A percentile compares a stretch with the other conserved stretches of the same genome.
phyloP scores from a whole-genome alignment of 805 yeast genomes.

The Metschnikowia orientalis region DNA sequence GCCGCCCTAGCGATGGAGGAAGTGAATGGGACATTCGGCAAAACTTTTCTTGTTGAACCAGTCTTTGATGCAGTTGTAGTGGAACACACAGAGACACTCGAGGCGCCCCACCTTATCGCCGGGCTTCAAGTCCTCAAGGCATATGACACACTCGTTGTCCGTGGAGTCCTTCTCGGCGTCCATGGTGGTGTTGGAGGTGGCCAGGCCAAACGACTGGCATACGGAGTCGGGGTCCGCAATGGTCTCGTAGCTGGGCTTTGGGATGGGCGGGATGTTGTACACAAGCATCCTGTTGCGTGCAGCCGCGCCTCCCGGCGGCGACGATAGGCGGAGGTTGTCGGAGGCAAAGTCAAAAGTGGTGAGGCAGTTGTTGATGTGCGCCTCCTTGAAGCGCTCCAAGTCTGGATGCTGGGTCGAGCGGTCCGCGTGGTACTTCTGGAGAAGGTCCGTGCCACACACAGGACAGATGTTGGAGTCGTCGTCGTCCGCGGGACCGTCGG shows the following conservation, averaged over 20 bases:
- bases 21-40: conserved; percentile 84
- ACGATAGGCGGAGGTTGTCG: conserved; percentile 42
- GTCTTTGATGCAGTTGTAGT: conserved; percentile 80
- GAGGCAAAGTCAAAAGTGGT: conserved; percentile 65
- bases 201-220: conserved; percentile 15
- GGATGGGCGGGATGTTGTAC: conserved; percentile 53
- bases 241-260: conserved; percentile 34
- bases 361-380: conserved; percentile 71
- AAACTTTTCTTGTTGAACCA: conserved; percentile 88
- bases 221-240: conserved; percentile 18
- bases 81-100: conserved; percentile 93
- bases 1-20: conserved; percentile 27
- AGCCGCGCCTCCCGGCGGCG: conserved; percentile 24
- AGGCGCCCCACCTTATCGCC: conserved; percentile 89
- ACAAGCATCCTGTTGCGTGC: conserved; percentile 80
- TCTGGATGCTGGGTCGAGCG: conserved; percentile 16
- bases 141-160: conserved; percentile 84
- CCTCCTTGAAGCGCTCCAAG: conserved; percentile 45
- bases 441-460: conserved; percentile 35
- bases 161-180: conserved; percentile 21
- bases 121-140: conserved; percentile 81
- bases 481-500: conserved; percentile 15
- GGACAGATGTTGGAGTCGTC: conserved; percentile 39
- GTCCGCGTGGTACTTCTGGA: conserved; percentile 18
- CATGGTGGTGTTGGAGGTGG: conserved; percentile 9